phyloP scores from a whole-genome alignment of 2,329 filamentous ascomycete species.

The Aureobasidium sp. region DNA sequence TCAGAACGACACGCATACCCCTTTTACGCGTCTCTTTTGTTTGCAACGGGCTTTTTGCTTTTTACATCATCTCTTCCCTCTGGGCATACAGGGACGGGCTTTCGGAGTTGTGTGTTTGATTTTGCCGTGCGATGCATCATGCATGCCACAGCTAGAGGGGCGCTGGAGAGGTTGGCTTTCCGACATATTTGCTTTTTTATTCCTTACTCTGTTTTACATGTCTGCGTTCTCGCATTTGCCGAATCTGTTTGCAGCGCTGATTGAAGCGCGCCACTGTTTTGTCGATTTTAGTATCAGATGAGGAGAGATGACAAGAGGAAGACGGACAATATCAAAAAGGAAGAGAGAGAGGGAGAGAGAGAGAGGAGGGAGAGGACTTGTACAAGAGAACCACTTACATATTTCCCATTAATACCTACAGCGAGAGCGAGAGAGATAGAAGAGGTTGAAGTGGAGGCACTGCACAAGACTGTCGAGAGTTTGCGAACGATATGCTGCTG shows the following conservation, averaged over 20 bases:
- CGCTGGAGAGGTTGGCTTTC: not conserved
- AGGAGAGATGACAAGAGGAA: not conserved
- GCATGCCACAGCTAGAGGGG: not conserved
- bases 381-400: not conserved
- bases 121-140: not conserved
- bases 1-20: slow-evolving; percentile 3
- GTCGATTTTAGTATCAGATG: not conserved
- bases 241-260: not conserved
- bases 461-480: too few species aligned
- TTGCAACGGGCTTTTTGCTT: not conserved
- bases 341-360: not conserved
- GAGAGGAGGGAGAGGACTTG: not conserved
- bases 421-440: not conserved
- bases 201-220: not conserved
- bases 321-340: too few species aligned
- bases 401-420: not conserved
- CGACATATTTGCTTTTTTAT: not conserved
- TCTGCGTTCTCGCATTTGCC: not conserved
- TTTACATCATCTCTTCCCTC: not conserved
- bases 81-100: slow-evolving; percentile 7
- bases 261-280: not conserved
- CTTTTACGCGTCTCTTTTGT: slow-evolving; percentile 15
- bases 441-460: too few species aligned
- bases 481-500: not conserved
- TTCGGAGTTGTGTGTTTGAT: not conserved